phyloP scores from a whole-genome alignment of 306 rosid genomes.

The Canavalia ensiformis region DNA sequence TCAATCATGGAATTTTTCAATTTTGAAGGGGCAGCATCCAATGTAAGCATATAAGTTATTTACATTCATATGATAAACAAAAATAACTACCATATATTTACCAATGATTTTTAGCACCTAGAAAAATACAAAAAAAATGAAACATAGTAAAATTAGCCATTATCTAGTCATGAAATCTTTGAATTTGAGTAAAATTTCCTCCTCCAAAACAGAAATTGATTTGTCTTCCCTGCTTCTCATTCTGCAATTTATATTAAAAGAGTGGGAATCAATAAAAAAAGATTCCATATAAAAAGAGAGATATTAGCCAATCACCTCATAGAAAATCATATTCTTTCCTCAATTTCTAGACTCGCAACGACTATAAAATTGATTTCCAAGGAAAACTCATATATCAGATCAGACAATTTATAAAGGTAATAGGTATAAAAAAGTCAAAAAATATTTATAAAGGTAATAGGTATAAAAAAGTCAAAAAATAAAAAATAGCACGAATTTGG shows the following conservation, averaged over 20 bases:
- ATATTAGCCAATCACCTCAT: not conserved
- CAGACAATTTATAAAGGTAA: not conserved
- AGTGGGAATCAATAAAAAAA: conserved; percentile 1
- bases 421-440: no score
- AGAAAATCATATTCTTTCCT: not conserved
- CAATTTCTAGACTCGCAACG: not conserved
- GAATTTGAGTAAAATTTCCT: conserved; percentile 54
- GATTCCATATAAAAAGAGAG: not conserved
- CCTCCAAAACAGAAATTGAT: conserved; percentile 47
- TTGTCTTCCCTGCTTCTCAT: conserved; percentile 50
- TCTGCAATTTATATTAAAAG: conserved; percentile 38
- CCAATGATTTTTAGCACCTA: not conserved
- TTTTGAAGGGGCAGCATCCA: not conserved
- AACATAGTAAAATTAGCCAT: conserved; percentile 12
- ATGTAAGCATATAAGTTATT: conserved; percentile 1
- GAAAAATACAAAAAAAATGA: not conserved
- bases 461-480: no score
- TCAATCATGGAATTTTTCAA: no score
- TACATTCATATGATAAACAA: not conserved
- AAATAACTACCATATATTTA: not conserved
- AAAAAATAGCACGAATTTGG: no score
- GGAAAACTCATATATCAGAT: not conserved
- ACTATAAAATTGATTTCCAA: not conserved
- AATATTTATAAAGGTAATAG: not conserved
- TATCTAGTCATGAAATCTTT: conserved; percentile 80